Evolutionary conservation across 805 yeast genomes (phyloP), one percentile per base, ranked within the genome.

Genomic region (Soucietia sequanensis): DNA sequence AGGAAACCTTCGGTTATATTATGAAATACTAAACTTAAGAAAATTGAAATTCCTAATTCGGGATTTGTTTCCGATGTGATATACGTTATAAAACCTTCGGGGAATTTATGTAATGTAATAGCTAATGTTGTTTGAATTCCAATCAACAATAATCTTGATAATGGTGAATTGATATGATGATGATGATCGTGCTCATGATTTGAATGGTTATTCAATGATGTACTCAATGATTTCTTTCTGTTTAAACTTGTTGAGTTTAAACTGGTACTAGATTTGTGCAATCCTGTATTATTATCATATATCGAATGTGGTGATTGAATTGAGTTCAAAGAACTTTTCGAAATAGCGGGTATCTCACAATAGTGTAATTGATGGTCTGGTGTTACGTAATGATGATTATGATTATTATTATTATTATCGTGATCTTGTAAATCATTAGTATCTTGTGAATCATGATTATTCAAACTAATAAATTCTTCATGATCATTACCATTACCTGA

Each of bases 1-100:
- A 93, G 79, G 55, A 93, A 89, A 0, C 98, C 99, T 57, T 91
- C 99, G 15, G 90, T 82, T 46, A 88, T 81, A 58, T 93, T 93
- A 62, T 91, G 99, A 19, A 93, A 76, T 9, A 89, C 78, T 52
- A 91, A 70, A 31, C 96, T 88, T 14, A 90, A 56, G 51, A 93
- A 90, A 9, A 91, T 87, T 11, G 87, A 73, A 14, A 88, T 48
- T 0, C 98, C 97, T 18, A 89, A 61, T 21, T 70, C 60, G 4
- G 68, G 65, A 39, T 71, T 62, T 2, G 84, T 78, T 50, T 83
- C 85, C 2, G 88, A 72, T 0, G 93, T 89, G 22, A 84, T 84
- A 56, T 77, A 91, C 30, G 95, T 83, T 35, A 91, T 80, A 51
- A 91, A 86, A 0, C 99, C 99, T 60, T 91, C 99, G 0, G 99